Evolutionary conservation across 768 basidiomycete genomes (phyloP), one percentile per base, ranked within the genome.

Genomic region (Cystobasidium onofrii): DNA sequence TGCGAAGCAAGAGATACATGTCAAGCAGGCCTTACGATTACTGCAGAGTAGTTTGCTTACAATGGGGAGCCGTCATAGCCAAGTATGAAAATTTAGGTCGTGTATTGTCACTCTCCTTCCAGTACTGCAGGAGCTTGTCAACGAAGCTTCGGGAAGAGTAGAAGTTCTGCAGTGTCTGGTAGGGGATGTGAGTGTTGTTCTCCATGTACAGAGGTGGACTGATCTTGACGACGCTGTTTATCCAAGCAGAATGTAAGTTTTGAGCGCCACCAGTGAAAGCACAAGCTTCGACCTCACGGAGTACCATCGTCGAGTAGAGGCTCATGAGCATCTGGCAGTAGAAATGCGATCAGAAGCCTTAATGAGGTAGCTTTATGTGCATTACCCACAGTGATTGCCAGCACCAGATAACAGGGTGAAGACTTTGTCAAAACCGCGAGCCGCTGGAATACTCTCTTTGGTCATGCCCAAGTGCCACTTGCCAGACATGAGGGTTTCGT

Each of bases 391-490:
- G 25, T 60, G 57, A 20, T 60, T 60, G 10, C 29, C 25, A 60
- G 29, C 57, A 7, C 57, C 57, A 12, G 57, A 34, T 6, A 60
- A 27, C 23, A 60, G 31, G 6, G 57, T 34, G 31, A 60, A 60
- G 29, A 60, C 57, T 20, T 60, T 60, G 3, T 60, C 57, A 23
- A 60, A 60, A 13, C 57, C 57, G 31, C 57, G 57, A 60, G 57
- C 17, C 7, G 57, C 57, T 34, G 57, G 63, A 18, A 64, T 23
- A 15, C 33, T 27, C 63, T 64, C 43, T 39, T 27, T 15, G 18
- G 63, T 64, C 39, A 64, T 29, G 34, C 63, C 43, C 9, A 46
- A 15, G 41, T 64, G 63, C 63, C 63, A 64, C 23, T 64, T 39
- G 3, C 57, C 57, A 17, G 57, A 60, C 57, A 60, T 60, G 57